Base-by-base conservation (phyloP, 148 eudicot species). In the Chenopodium berlandieri region DNA sequence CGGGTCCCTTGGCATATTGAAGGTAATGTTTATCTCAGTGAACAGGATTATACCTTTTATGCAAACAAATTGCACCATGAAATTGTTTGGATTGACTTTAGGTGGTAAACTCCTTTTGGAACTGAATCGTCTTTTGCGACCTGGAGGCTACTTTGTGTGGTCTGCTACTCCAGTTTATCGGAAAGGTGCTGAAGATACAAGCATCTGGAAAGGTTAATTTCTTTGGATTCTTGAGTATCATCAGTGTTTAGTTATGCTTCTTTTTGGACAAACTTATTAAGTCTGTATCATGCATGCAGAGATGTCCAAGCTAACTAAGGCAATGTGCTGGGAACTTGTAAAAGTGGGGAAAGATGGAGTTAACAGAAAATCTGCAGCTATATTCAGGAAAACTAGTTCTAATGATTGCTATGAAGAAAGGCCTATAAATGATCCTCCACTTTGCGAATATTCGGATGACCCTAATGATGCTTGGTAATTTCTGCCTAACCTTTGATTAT, bases 91-190 rank as follows among this genome's bases (percentile, higher is more conserved):
- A 50, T 25, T 14, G 19, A 31, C 23, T 75, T 37, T 80, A 92
- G 97, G 94, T 71, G 97, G 97, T 81, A 91, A 88, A 84, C 94
- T 91, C 82, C 89, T 92, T 11, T 85, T 92, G 77, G 97, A 92
- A 85, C 87, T 92, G 62, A 89, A 92, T 73, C 92, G 97, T 81
- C 82, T 91, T 27, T 64, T 92, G 87, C 84, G 97, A 56, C 92
- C 94, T 86, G 97, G 97, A 85, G 97, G 97, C 40, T 89, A 88
- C 88, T 91, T 92, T 83, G 88, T 92, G 44, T 92, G 97, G 97
- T 91, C 94, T 76, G 97, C 97, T 76, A 92, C 97, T 74, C 97
- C 97, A 50, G 91, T 92, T 80, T 92, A 92, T 83, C 87, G 87
- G 47, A 89, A 88, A 63, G 81, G 64, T 9, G 63, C 85, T 6